These are phyloP conservation scores for Pseudomonodictys pantanalensis DNA, from an alignment of 495 filamentous ascomycete species.

Conservation along the genomic window DNA sequence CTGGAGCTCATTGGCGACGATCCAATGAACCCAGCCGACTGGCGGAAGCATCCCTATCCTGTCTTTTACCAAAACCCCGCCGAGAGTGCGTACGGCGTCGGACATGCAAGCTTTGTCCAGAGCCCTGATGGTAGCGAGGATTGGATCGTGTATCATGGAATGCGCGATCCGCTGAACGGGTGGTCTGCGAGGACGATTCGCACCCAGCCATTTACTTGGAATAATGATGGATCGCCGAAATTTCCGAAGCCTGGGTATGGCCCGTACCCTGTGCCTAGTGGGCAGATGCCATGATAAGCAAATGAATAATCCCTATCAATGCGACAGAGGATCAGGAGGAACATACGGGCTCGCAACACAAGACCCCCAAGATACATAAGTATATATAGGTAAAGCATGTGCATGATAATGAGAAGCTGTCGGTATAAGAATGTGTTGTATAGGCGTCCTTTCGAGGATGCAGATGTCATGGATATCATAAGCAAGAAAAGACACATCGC, in stretches of 20 bases:
- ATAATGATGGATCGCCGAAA: slow-evolving; percentile 40
- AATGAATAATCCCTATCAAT: too few relatives aligned
- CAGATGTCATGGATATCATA: too few relatives aligned
- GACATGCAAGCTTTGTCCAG: slow-evolving; percentile 50
- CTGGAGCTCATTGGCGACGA: slow-evolving; percentile 49
- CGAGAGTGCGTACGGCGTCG: slow-evolving; percentile 47
- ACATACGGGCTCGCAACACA: too few relatives aligned
- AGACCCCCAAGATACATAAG: too few relatives aligned
- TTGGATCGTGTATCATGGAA: slow-evolving; percentile 53
- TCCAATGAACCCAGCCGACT: slow-evolving; percentile 50
- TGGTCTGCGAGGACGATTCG: slow-evolving; percentile 44
- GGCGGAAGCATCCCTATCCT: slow-evolving; percentile 47
- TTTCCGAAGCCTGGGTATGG: slow-evolving; percentile 45
- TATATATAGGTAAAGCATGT: too few relatives aligned
- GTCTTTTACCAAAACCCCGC: slow-evolving; percentile 52
- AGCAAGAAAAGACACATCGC: too few relatives aligned
- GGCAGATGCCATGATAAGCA: too few relatives aligned
- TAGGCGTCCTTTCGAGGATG: too few relatives aligned
- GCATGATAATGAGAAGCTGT: too few relatives aligned
- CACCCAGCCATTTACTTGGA: slow-evolving; percentile 44
- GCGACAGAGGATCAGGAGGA: too few relatives aligned
- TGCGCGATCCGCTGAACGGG: slow-evolving; percentile 40
- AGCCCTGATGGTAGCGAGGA: slow-evolving; percentile 48
- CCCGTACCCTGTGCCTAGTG: slow-evolving; percentile 40
- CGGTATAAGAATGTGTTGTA: too few relatives aligned